Conservation (phyloP, 225 moss, liverwort and hornwort species). For the Sphagnum contortum region DNA sequence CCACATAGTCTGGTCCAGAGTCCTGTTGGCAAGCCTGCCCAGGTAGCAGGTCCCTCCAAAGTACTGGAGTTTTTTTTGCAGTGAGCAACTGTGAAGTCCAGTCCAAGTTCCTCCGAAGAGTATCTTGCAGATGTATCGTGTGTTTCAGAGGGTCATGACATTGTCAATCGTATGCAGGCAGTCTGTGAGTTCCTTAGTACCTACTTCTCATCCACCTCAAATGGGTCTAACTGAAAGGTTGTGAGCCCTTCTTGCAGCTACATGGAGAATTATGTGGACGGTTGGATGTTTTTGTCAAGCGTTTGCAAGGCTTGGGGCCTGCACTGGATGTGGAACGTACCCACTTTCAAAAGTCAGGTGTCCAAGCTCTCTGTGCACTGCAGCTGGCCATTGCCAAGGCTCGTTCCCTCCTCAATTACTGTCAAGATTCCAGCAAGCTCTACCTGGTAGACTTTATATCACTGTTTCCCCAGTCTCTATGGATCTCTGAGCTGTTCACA, state of each 20-base stretch:
- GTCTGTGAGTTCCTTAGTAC: no score
- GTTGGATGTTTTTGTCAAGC: conserved; percentile 50
- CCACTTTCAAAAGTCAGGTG: conserved; percentile 62
- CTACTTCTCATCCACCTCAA: no score
- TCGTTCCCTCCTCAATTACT: conserved; percentile 60
- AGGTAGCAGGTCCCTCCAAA: no score
- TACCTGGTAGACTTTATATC: conserved; percentile 45
- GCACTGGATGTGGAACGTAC: conserved; percentile 54
- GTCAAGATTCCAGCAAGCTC: conserved; percentile 72
- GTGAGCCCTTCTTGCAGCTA: conserved; percentile 32
- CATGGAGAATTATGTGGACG: conserved; percentile 61
- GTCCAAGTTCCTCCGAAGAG: no score
- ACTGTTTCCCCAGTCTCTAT: neutral
- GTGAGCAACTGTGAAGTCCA: no score
- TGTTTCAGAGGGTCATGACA: no score
- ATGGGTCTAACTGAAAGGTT: no score
- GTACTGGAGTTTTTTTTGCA: no score
- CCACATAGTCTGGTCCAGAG: no score
- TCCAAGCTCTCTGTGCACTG: conserved; percentile 59
- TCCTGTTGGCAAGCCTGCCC: no score
- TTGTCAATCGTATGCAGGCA: no score
- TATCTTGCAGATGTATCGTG: no score
- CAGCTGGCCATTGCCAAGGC: conserved; percentile 74
- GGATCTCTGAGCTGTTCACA: neutral
- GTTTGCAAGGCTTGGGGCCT: conserved; percentile 42